phyloP scores from a whole-genome alignment of 2,329 filamentous ascomycete genomes.

The Rhytidhysteron rufulum region DNA sequence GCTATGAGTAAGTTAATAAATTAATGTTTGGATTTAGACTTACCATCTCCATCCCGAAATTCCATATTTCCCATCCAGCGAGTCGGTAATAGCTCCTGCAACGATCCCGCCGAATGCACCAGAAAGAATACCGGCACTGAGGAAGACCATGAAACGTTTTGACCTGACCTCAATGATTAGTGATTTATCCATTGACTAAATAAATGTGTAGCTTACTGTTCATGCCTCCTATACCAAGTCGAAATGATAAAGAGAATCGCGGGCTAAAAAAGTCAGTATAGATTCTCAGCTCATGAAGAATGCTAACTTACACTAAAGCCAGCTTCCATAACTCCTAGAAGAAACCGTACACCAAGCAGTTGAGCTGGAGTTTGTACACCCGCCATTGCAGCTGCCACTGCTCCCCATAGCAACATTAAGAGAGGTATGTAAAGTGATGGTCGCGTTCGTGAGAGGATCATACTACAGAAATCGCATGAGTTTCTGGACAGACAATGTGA shows the following conservation, averaged over 20 bases:
- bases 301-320: slow-evolving; percentile 11
- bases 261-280: slow-evolving; percentile 3
- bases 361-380: slow-evolving; percentile 17
- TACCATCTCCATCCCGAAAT: slow-evolving; percentile 20
- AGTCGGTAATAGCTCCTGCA: slow-evolving; percentile 16
- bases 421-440: slow-evolving; percentile 18
- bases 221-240: slow-evolving; percentile 20
- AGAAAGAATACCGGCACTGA: slow-evolving; percentile 17
- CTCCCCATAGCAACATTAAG: slow-evolving; percentile 19
- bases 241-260: slow-evolving; percentile 22
- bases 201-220: slow-evolving; percentile 6
- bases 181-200: background rate
- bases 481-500: background rate
- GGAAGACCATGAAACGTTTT: slow-evolving; percentile 22
- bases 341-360: slow-evolving; percentile 18
- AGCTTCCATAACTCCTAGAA: slow-evolving; percentile 22
- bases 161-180: slow-evolving; percentile 4
- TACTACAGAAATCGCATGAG: too few relatives aligned
- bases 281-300: background rate
- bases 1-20: background rate
- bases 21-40: background rate
- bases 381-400: slow-evolving; percentile 16
- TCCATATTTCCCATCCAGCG: slow-evolving; percentile 15
- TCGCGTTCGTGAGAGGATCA: slow-evolving; percentile 17
- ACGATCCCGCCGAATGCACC: slow-evolving; percentile 21